Base-by-base conservation (phyloP, 306 rosid genomes). In the Vicia faba region DNA sequence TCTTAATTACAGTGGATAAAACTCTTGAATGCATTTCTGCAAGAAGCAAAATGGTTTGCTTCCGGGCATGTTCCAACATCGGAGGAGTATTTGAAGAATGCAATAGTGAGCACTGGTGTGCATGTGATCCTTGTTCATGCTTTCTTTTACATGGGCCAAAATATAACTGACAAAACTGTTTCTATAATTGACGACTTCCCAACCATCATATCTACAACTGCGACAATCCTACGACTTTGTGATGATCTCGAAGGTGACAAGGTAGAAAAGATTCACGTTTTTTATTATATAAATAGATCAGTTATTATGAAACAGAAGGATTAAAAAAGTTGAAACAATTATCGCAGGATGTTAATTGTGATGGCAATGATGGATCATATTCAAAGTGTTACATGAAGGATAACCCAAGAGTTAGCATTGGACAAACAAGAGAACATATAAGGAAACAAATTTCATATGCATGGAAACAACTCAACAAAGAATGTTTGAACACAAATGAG, bases 291-390 rank as follows among this genome's bases (percentile, higher is more conserved):
- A 5, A 31, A 31, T 31, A 31, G 36, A 31, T 31, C 8, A 1
- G 8, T 31, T 31, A 31, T 33, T 33, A 33, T 7, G 38, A 0
- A 7, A 33, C 2, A 7, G 9, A 33, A 7, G 38, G 9, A 0
- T 33, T 33, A 33, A 33, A 31, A 5, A 33, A 33, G 9, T 33
- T 33, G 9, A 33, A 33, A 33, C 7, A 33, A 33, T 44, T 3
- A 9, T 1, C 7, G 71, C 63, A 80, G 75, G 71, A 36, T 11
- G 81, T 76, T 60, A 64, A 69, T 11, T 60, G 61, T 68, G 63
- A 69, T 28, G 95, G 79, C 0, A 50, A 33, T 0, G 95, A 85
- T 63, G 88, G 92, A 13, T 87, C 95, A 0, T 90, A n/a, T n/a
- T n/a, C n/a, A n/a, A n/a, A n/a, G n/a, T n/a, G n/a, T n/a, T n/a